These are phyloP conservation scores for Styphnolobium japonicum DNA, from an alignment of 306 rosid genomes.

Conservation along the genomic window DNA sequence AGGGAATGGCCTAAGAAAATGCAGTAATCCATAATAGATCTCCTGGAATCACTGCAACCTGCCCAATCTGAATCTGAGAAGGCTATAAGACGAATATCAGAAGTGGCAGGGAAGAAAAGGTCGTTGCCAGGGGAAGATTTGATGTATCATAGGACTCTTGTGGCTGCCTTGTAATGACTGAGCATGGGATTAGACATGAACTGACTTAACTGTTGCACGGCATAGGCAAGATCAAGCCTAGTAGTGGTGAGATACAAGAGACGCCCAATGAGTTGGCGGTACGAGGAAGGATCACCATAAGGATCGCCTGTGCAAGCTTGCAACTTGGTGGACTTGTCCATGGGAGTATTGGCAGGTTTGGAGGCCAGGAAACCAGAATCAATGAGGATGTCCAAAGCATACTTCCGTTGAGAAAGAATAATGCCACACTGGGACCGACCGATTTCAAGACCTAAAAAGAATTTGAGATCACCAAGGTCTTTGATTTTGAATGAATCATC, in stretches of 20 bases:
- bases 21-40: not conserved
- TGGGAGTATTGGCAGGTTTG: not conserved
- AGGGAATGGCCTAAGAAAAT: not conserved
- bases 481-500: not conserved
- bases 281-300: not conserved
- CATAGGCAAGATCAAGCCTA: not conserved
- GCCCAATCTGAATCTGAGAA: not conserved
- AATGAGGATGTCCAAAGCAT: not conserved
- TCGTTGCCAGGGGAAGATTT: not conserved
- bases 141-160: not conserved
- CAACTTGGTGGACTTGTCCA: not conserved
- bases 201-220: not conserved
- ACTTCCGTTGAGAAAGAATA: not conserved
- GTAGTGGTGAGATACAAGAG: not conserved
- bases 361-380: not conserved
- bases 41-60: not conserved
- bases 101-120: not conserved
- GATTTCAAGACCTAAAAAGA: not conserved
- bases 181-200: not conserved
- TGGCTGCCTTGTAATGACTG: not conserved
- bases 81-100: not conserved
- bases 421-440: not conserved
- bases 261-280: not conserved
- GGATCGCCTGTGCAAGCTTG: too few relatives aligned
- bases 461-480: not conserved